A percentile compares a stretch with the other conserved stretches of the same genome.
Evolutionary conservation across 2,329 filamentous ascomycete species (phyloP).

Genomic region (Talaromyces rugulosus): DNA sequence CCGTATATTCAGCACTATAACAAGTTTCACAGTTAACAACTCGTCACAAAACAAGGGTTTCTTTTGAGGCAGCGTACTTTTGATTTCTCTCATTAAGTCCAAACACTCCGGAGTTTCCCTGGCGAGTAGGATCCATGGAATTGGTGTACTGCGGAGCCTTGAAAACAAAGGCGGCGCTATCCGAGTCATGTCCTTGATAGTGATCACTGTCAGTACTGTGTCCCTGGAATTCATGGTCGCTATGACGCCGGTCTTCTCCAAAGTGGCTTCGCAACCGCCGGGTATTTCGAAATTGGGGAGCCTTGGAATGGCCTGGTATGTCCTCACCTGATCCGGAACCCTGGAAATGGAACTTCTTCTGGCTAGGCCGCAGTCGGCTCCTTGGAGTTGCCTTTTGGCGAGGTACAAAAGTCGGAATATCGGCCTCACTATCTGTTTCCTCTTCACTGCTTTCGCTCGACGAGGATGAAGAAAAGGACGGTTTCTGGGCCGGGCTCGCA

Average conservation of each 20-base stretch:
- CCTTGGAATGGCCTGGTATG: conserved; percentile 13
- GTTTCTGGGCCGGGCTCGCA: conserved; percentile 39
- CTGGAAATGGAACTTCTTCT: conserved; percentile 25
- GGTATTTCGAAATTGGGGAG: conserved; percentile 9
- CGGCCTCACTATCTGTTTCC: conserved; percentile 18
- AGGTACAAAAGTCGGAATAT: conserved; percentile 7
- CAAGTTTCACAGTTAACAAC: neutral
- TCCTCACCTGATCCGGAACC: conserved; percentile 29
- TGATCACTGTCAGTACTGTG: conserved; percentile 23
- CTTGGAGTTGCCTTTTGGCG: conserved; percentile 41
- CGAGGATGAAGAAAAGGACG: conserved; percentile 26
- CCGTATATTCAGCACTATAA: conserved; percentile 4
- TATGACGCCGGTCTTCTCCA: conserved; percentile 16
- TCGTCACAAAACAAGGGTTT: neutral
- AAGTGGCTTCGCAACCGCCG: conserved; percentile 14
- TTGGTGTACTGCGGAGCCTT: conserved; percentile 5
- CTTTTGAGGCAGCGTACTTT: neutral
- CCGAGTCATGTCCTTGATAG: conserved; percentile 22
- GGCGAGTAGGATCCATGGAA: neutral
- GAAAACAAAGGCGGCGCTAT: conserved; percentile 22
- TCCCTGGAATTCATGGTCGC: conserved; percentile 17
- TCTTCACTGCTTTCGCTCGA: conserved; percentile 38
- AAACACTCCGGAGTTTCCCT: neutral
- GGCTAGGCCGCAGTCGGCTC: conserved; percentile 30
- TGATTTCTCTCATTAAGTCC: neutral